These are phyloP conservation scores for Dictyostelium purpureum DNA, from an alignment of 78 protist genomes.

Conservation along the genomic window DNA sequence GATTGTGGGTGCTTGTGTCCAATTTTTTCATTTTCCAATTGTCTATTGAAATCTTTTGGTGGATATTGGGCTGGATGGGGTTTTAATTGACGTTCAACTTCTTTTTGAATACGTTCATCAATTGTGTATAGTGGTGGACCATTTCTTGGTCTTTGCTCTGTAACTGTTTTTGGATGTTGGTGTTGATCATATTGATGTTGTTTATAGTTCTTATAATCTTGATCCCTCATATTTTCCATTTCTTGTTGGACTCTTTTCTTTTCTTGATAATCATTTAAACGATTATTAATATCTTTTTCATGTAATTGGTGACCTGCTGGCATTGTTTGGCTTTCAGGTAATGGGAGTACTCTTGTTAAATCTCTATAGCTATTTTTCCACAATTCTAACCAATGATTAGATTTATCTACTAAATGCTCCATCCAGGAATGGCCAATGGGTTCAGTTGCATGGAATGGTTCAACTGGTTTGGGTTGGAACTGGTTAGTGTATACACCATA, in stretches of 20 bases:
- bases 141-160: not conserved
- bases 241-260: not conserved
- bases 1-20: not conserved
- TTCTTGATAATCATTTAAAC: not conserved
- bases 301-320: conserved; percentile 1
- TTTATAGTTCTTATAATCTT: too few relatives aligned
- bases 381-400: not conserved
- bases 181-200: not conserved
- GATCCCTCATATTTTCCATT: too few relatives aligned
- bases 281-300: not conserved
- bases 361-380: not conserved
- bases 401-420: not conserved
- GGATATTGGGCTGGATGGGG: not conserved
- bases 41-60: not conserved
- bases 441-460: not conserved
- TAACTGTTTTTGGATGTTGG: not conserved
- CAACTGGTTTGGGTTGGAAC: conserved; percentile 22
- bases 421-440: not conserved
- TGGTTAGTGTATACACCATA: conserved; percentile 7
- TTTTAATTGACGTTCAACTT: not conserved
- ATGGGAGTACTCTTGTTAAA: not conserved
- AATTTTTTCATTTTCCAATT: too few relatives aligned
- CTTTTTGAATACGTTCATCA: not conserved
- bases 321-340: not conserved
- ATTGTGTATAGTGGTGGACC: not conserved